Conservation (phyloP, 176 grass and related monocot species). For the Calamus simplicifolius region DNA sequence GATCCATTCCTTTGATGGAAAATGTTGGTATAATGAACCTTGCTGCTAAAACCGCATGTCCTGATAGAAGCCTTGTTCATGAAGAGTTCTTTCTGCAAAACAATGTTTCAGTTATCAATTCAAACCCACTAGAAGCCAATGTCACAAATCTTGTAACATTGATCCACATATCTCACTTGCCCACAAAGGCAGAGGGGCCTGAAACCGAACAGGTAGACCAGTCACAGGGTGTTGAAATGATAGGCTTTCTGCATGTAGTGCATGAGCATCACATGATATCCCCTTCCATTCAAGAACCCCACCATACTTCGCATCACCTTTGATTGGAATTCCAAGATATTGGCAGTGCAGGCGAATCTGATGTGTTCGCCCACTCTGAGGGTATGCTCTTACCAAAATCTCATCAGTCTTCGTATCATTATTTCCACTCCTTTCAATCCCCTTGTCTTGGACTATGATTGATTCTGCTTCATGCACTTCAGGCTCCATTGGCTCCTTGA, state of each 20-base stretch:
- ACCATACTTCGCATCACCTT: conserved; percentile 84
- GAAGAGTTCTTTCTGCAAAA: not conserved
- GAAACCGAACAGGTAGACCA: conserved; percentile 33
- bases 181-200: conserved; percentile 58
- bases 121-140: not conserved
- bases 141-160: conserved; percentile 24
- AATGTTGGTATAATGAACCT: too few relatives aligned
- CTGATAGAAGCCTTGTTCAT: too few relatives aligned
- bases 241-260: conserved; percentile 66
- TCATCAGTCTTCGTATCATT: conserved; percentile 17
- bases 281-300: conserved; percentile 63
- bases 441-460: conserved; percentile 45
- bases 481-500: conserved; percentile 31
- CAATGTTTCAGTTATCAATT: not conserved
- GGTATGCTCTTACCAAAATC: conserved; percentile 79
- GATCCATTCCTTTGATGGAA: too few relatives aligned
- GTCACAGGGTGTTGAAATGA: conserved; percentile 77
- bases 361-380: conserved; percentile 82
- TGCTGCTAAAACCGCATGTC: too few relatives aligned
- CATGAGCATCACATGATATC: conserved; percentile 47
- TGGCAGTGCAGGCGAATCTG: conserved; percentile 90
- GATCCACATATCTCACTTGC: conserved; percentile 28
- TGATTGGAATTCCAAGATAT: conserved; percentile 69
- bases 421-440: conserved; percentile 11
- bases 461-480: conserved; percentile 20